Conservation (phyloP, 495 filamentous ascomycete species). For the Annulohypoxylon moriforme region DNA sequence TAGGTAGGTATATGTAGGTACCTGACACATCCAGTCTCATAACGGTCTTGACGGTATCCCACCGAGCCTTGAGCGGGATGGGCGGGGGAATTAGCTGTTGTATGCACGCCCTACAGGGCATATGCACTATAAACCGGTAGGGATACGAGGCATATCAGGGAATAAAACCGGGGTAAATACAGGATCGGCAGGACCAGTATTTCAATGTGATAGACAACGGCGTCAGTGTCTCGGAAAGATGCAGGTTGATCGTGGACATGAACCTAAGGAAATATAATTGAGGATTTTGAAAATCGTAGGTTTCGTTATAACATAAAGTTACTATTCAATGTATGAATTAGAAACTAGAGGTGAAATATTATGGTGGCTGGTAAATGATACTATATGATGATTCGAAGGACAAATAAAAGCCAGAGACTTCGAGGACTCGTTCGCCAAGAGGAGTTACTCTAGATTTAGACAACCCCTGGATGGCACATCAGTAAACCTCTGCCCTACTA, state of each 20-base stretch:
- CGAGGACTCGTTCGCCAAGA: conserved; percentile 22
- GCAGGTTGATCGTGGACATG: neutral
- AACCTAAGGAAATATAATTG: neutral
- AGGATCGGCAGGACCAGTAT: neutral
- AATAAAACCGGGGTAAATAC: neutral
- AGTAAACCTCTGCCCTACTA: neutral
- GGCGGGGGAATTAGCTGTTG: neutral
- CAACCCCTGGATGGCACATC: neutral
- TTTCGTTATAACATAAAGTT: neutral
- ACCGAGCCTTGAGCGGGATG: conserved; percentile 5
- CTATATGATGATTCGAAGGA: neutral
- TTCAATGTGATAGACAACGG: neutral
- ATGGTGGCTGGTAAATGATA: conserved; percentile 26
- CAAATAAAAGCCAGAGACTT: neutral
- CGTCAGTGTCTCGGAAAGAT: neutral
- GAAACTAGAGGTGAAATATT: conserved; percentile 3
- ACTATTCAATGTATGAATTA: too few species aligned
- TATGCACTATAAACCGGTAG: conserved; percentile 6
- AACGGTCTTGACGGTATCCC: neutral
- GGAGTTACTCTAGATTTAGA: neutral
- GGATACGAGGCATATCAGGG: conserved; percentile 6
- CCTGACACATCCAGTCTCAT: neutral
- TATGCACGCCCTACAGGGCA: neutral
- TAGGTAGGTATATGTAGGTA: conserved; percentile 14
- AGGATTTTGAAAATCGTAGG: neutral